Conservation (phyloP, 2,329 filamentous ascomycete species). For the Colletotrichum sp. region DNA sequence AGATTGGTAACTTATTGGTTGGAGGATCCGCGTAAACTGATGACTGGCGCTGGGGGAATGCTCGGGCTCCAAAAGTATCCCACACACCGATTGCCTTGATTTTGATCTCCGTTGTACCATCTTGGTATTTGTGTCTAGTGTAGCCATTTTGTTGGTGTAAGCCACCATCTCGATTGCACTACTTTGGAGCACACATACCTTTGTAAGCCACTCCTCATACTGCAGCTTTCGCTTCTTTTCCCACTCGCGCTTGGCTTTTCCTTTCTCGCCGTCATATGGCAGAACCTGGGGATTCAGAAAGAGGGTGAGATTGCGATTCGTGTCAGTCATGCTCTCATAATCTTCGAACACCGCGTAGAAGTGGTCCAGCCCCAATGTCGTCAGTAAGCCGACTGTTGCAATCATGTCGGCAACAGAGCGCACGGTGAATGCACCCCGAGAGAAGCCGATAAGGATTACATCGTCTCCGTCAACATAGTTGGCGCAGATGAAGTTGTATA, state of each 20-base stretch:
- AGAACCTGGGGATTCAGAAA: conserved; percentile 51
- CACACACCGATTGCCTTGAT: conserved; percentile 35
- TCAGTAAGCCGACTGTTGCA: conserved; percentile 54
- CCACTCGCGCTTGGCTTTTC: conserved; percentile 29
- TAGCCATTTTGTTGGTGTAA: neutral
- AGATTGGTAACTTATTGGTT: conserved; percentile 49
- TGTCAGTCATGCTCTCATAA: conserved; percentile 50
- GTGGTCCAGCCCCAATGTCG: conserved; percentile 54
- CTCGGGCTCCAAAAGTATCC: conserved; percentile 47
- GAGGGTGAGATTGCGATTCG: conserved; percentile 52
- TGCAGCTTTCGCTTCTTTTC: neutral
- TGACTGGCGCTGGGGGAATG: conserved; percentile 38
- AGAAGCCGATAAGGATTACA: conserved; percentile 63
- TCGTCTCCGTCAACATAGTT: conserved; percentile 65
- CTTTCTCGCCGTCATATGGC: conserved; percentile 44
- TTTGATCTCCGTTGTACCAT: conserved; percentile 44
- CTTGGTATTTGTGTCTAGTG: conserved; percentile 43
- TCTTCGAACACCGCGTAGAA: conserved; percentile 63
- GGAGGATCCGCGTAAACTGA: conserved; percentile 32
- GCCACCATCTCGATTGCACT: neutral
- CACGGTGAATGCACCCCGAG: conserved; percentile 63
- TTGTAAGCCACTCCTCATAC: conserved; percentile 49
- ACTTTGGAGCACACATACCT: conserved; percentile 31
- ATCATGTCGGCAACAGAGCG: conserved; percentile 60
- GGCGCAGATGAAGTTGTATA: conserved; percentile 65